phyloP scores from a whole-genome alignment of 2,329 filamentous ascomycete species.

The Xylariaceae sp. region DNA sequence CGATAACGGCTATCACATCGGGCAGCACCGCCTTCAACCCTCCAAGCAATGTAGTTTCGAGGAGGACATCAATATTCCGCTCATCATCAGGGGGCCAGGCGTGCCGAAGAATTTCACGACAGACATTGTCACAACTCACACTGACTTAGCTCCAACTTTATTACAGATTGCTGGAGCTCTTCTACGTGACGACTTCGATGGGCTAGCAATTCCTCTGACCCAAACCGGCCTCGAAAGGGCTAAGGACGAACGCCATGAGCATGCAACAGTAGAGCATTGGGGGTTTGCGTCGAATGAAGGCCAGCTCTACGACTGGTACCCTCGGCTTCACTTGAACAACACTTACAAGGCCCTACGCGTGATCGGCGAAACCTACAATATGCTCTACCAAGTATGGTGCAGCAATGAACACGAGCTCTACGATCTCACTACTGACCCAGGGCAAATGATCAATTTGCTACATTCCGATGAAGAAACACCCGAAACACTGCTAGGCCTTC shows the following conservation, averaged over 20 bases:
- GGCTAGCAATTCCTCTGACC: slow-evolving; percentile 52
- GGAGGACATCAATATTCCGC: slow-evolving; percentile 64
- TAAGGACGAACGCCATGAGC: slow-evolving; percentile 47
- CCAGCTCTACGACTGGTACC: slow-evolving; percentile 36
- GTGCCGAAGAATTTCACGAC: slow-evolving; percentile 48
- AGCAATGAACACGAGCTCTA: slow-evolving; percentile 63
- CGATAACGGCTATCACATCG: slow-evolving; percentile 67
- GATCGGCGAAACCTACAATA: slow-evolving; percentile 52
- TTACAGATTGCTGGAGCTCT: slow-evolving; percentile 52
- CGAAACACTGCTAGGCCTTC: slow-evolving; percentile 29
- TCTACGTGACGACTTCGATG: slow-evolving; percentile 60
- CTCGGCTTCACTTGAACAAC: slow-evolving; percentile 46
- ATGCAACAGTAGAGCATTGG: slow-evolving; percentile 57
- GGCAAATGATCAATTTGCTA: slow-evolving; percentile 46
- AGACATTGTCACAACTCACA: slow-evolving; percentile 62
- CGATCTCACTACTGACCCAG: slow-evolving; percentile 47
- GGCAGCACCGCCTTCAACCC: slow-evolving; percentile 62
- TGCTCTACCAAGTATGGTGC: slow-evolving; percentile 58
- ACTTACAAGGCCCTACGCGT: slow-evolving; percentile 62
- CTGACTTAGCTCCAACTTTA: slow-evolving; percentile 68
- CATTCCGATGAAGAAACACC: slow-evolving; percentile 39
- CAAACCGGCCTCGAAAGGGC: slow-evolving; percentile 24
- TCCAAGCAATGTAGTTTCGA: slow-evolving; percentile 65
- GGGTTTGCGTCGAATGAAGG: slow-evolving; percentile 44
- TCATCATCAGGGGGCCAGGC: slow-evolving; percentile 62